These are phyloP conservation scores for Ilex asprella DNA, from an alignment of 257 asterid genomes.

Conservation along the genomic window DNA sequence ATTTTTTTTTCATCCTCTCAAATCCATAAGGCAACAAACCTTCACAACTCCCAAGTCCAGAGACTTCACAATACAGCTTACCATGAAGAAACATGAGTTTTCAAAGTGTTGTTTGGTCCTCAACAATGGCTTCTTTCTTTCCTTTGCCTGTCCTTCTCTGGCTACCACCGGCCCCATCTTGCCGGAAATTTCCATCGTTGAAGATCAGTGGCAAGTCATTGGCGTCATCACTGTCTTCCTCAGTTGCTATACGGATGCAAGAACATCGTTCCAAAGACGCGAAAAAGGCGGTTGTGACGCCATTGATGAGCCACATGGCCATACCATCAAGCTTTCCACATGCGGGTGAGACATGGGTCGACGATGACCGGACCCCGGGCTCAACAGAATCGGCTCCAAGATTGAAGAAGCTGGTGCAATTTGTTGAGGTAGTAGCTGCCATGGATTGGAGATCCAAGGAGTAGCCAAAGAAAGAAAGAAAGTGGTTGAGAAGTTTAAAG, in stretches of 20 bases:
- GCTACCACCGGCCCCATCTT: too few relatives aligned
- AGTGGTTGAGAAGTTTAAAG: neutral
- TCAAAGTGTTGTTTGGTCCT: too few relatives aligned
- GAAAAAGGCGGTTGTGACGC: constrained; percentile 60
- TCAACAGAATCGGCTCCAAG: constrained; percentile 16
- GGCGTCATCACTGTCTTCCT: constrained; percentile 43
- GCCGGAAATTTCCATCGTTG: too few relatives aligned
- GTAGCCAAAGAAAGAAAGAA: too few relatives aligned
- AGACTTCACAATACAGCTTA: too few relatives aligned
- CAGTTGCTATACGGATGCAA: constrained; percentile 61
- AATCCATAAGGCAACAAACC: too few relatives aligned
- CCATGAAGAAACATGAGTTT: too few relatives aligned
- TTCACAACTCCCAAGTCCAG: too few relatives aligned
- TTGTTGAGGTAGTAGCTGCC: constrained; percentile 32
- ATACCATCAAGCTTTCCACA: constrained; percentile 57
- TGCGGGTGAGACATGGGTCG: constrained; percentile 8
- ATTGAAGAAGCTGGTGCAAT: constrained; percentile 23
- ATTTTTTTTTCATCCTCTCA: too few relatives aligned
- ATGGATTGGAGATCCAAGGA: constrained; percentile 5
- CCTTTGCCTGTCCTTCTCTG: too few relatives aligned
- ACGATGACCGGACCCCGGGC: constrained; percentile 26
- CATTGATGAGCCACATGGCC: constrained; percentile 66
- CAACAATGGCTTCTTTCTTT: too few relatives aligned
- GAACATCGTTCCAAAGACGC: constrained; percentile 73
- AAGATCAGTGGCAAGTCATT: too few relatives aligned